Conservation (phyloP, 371 early-diverging fungal genomes). For the Coemansia sp. region DNA sequence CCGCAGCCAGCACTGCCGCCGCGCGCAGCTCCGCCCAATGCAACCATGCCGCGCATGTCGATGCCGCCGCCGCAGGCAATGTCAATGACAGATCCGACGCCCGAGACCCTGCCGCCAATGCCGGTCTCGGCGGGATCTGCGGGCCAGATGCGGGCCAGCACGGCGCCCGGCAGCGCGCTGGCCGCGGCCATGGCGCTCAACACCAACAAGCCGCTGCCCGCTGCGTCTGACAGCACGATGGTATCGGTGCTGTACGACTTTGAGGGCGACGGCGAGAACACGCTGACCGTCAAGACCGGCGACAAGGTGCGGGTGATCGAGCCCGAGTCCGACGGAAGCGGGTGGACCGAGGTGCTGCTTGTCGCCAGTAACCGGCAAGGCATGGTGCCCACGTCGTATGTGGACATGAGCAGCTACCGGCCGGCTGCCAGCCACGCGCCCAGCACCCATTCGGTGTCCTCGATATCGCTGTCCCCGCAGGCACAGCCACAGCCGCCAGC, state of each 20-base stretch:
- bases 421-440: conserved; percentile 1
- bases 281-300: conserved; percentile 54
- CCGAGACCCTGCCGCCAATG: background rate
- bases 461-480: background rate
- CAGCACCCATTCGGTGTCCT: background rate
- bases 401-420: conserved; percentile 52
- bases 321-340: conserved; percentile 63
- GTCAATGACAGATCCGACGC: background rate
- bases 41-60: conserved; percentile 14
- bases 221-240: conserved; percentile 1
- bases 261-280: conserved; percentile 51
- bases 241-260: conserved; percentile 61
- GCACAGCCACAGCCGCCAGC: conserved; percentile 2
- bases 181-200: conserved; percentile 6
- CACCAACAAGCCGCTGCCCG: background rate
- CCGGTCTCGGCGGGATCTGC: background rate
- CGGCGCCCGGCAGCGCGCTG: conserved; percentile 9
- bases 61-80: background rate
- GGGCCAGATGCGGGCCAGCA: background rate
- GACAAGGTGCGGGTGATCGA: conserved; percentile 54
- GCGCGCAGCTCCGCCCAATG: background rate
- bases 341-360: conserved; percentile 71
- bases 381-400: conserved; percentile 70
- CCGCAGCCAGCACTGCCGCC: conserved; percentile 19
- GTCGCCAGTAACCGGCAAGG: conserved; percentile 54